phyloP scores from a whole-genome alignment of 2,329 filamentous ascomycete genomes.

The Talaromyces marneffei region DNA sequence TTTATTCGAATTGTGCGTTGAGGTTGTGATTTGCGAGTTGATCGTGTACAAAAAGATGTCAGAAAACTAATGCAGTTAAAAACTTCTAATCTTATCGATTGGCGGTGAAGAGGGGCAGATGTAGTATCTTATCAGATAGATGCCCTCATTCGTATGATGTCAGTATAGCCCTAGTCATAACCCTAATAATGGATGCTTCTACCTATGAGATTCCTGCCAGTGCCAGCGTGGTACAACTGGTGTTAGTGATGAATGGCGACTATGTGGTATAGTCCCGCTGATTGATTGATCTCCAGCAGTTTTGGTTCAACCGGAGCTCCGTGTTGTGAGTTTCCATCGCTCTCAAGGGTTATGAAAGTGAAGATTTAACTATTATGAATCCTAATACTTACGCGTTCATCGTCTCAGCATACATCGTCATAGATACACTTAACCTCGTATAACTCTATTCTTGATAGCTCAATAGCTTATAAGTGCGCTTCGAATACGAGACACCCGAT shows the following conservation, averaged over 20 bases:
- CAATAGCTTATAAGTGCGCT: neutral
- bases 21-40: neutral
- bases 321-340: too few species aligned
- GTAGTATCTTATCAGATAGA: neutral
- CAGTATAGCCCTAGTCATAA: neutral
- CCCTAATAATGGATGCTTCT: neutral
- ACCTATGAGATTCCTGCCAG: too few species aligned
- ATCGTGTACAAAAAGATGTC: neutral
- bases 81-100: constrained; percentile 13
- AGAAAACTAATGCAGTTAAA: neutral
- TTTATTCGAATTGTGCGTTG: too few species aligned
- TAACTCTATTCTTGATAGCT: neutral
- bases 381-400: neutral
- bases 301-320: too few species aligned
- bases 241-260: too few species aligned
- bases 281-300: too few species aligned
- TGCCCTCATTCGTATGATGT: neutral
- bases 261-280: neutral
- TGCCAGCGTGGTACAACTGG: too few species aligned
- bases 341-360: neutral
- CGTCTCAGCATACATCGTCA: neutral
- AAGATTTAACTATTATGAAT: neutral
- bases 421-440: neutral
- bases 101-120: constrained; percentile 9
- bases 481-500: neutral